Evolutionary conservation across 352 stramenopile genomes (phyloP).

Genomic region (Blastocystis sp.): DNA sequence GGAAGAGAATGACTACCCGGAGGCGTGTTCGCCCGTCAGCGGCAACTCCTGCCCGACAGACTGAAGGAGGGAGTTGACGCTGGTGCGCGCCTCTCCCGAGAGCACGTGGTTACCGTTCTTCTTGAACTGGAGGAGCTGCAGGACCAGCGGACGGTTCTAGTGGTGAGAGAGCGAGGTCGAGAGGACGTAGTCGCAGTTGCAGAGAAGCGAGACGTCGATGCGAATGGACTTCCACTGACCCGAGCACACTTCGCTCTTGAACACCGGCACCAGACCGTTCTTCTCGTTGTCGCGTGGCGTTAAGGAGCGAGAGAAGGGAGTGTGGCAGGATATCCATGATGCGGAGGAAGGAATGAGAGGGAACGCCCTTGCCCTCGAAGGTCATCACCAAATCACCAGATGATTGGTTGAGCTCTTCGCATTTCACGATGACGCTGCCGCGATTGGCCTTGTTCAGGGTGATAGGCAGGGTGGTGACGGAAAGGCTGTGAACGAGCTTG

Average conservation of each 20-base stretch:
- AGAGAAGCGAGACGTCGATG: constrained; percentile 81
- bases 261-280: constrained; percentile 79
- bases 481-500: constrained; percentile 79
- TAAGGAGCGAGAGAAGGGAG: constrained; percentile 80
- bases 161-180: neutral
- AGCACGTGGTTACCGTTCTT: constrained; percentile 80
- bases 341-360: neutral
- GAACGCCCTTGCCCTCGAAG: constrained; percentile 77
- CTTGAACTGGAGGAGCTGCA: constrained; percentile 86
- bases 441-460: constrained; percentile 76
- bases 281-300: constrained; percentile 80
- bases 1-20: neutral
- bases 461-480: constrained; percentile 50
- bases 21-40: constrained; percentile 31
- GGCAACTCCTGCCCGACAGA: constrained; percentile 77
- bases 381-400: constrained; percentile 78
- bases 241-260: constrained; percentile 81
- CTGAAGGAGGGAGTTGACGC: constrained; percentile 79
- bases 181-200: constrained; percentile 80
- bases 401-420: constrained; percentile 79
- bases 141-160: constrained; percentile 78
- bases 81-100: constrained; percentile 81
- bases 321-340: constrained; percentile 79
- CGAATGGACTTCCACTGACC: constrained; percentile 80
- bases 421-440: constrained; percentile 79